Base-by-base conservation (phyloP, 805 yeast species). In the Hanseniaspora guilliermondii region DNA sequence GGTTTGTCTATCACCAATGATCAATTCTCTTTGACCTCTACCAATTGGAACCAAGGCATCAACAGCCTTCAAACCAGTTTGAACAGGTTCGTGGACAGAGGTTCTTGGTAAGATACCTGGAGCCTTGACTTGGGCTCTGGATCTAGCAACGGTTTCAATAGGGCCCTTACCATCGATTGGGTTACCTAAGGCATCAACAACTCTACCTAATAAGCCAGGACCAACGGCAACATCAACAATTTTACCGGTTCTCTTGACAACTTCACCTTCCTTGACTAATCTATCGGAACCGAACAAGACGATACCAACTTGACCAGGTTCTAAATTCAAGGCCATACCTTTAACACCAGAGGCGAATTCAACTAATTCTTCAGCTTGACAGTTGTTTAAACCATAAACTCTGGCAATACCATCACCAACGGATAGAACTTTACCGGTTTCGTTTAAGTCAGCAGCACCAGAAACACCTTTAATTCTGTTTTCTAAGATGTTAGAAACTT, bases 391-490 rank as follows among this genome's bases (percentile, higher is more conserved):
- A 78, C 99, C 99, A 78, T 86, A 93, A 70, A 93, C 96, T 83
- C 97, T 94, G 74, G 98, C 99, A 73, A 93, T 93, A 93, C 99
- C 99, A 77, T 93, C 99, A 85, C 98, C 98, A 71, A 93, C 96
- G 64, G 97, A 85, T 72, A 93, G 80, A 70, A 93, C 98, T 78
- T 96, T 87, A 75, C 99, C 99, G 72, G 98, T 94, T 79, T 93
- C 98, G 76, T 93, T 87, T 70, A 93, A 83, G 84, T 87, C 82
- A 68, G 96, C 87, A 76, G 91, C 97, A 69, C 87, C 93, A 61
- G 96, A 82, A 68, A 91, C 94, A 77, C 98, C 98, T 80, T 96
- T 89, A 79, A 93, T 93, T 78, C 95, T 88, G 76, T 93, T 96
- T 80, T 93, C 98, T 71, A 93, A 83, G 77, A 93, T 93, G 58